Conservation (phyloP, 768 basidiomycete species). For the Russula sp. region DNA sequence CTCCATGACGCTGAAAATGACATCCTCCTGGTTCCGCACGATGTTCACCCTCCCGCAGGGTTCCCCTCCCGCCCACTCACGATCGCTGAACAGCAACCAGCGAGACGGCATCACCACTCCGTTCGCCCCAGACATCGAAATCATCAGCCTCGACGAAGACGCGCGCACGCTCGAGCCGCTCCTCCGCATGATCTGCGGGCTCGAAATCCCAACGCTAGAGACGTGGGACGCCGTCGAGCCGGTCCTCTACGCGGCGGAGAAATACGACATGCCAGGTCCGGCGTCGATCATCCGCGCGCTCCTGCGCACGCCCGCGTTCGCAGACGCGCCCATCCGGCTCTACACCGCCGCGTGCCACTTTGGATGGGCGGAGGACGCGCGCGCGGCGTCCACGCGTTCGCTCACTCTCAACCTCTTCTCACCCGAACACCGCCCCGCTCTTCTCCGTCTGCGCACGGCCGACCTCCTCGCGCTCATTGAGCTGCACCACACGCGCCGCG, state of each 20-base stretch:
- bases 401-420: slow-evolving; percentile 47
- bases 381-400: slow-evolving; percentile 46
- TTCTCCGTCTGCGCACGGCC: slow-evolving; percentile 41
- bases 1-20: slow-evolving; percentile 51
- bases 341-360: slow-evolving; percentile 51
- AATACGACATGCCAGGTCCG: slow-evolving; percentile 65
- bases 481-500: slow-evolving; percentile 47
- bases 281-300: slow-evolving; percentile 51
- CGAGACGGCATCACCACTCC: background rate
- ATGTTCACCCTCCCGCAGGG: slow-evolving; percentile 52
- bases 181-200: slow-evolving; percentile 55
- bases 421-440: slow-evolving; percentile 36
- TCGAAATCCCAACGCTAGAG: slow-evolving; percentile 41
- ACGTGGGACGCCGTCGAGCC: slow-evolving; percentile 50
- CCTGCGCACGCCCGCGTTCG: slow-evolving; percentile 44
- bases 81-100: background rate
- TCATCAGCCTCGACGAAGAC: slow-evolving; percentile 53
- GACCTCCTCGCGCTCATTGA: slow-evolving; percentile 49
- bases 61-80: background rate
- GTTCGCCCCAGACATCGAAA: slow-evolving; percentile 22
- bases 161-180: slow-evolving; percentile 45
- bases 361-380: slow-evolving; percentile 51
- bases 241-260: slow-evolving; percentile 56
- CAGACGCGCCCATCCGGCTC: slow-evolving; percentile 43
- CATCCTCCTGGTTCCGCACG: slow-evolving; percentile 56